Percentiles rank a stretch among this genome's conserved stretches.
Conservation (phyloP, 169 alveolate genomes). For the Plasmodium gonderi region DNA sequence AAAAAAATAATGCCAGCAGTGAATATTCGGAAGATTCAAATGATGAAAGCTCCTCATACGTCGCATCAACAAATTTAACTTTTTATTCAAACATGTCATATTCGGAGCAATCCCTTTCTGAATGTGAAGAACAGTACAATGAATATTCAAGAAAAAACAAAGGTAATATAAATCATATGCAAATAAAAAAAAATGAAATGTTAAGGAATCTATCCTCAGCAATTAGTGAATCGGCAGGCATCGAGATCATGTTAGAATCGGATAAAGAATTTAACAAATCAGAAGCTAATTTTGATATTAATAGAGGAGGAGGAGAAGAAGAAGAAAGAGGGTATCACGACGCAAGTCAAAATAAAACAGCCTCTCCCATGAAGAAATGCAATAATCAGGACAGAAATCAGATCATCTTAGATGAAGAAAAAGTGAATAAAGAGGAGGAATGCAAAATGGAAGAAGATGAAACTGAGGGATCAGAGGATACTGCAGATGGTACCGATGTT, state of each 20-base stretch:
- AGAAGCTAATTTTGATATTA: background rate
- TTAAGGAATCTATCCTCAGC: constrained; percentile 19
- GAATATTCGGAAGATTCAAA: constrained; percentile 11
- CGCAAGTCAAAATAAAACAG: background rate
- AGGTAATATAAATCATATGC: background rate
- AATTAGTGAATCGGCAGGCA: background rate
- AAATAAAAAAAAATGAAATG: constrained; percentile 12
- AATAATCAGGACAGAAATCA: background rate
- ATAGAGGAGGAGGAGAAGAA: background rate
- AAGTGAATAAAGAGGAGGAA: background rate
- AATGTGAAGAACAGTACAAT: constrained; percentile 8
- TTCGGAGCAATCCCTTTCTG: constrained; percentile 1
- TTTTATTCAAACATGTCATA: constrained; percentile 39
- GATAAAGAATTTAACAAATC: constrained; percentile 9
- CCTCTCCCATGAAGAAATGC: background rate
- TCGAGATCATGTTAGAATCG: background rate
- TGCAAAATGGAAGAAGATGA: background rate
- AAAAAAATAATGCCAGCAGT: background rate
- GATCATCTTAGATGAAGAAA: background rate
- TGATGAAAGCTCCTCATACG: constrained; percentile 23
- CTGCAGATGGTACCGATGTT: background rate
- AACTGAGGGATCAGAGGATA: background rate
- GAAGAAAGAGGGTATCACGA: no score
- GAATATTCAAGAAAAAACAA: background rate
- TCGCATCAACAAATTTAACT: constrained; percentile 39